Conservation (phyloP, 129 eudicot species). For the Solidago caesia region DNA sequence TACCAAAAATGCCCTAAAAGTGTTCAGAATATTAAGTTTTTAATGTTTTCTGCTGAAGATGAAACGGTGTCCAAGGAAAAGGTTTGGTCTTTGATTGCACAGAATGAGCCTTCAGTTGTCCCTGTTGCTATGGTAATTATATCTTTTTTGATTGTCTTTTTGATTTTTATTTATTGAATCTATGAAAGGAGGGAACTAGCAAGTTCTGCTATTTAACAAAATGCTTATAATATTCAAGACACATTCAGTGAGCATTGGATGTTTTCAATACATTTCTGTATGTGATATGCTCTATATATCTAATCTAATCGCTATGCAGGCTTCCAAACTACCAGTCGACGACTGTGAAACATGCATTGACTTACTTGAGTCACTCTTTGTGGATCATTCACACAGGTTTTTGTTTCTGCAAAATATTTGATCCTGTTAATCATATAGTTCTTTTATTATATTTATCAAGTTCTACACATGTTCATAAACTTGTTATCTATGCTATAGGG, state of each 20-base stretch:
- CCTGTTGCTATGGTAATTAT: conserved; percentile 67
- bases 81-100: conserved; percentile 78
- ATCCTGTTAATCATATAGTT: not conserved
- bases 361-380: conserved; percentile 72
- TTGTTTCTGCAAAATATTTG: conserved; percentile 15
- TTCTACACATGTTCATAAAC: too few relatives aligned
- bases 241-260: not conserved
- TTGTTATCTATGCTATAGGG: conserved; percentile 45
- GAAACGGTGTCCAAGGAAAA: conserved; percentile 76
- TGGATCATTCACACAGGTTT: conserved; percentile 84
- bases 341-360: conserved; percentile 81
- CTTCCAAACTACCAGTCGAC: conserved; percentile 67
- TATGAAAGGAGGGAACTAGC: not conserved
- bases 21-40: conserved; percentile 8
- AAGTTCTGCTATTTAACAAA: too few relatives aligned
- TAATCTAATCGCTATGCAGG: conserved; percentile 45
- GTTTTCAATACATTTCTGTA: not conserved
- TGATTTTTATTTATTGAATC: not conserved
- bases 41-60: conserved; percentile 41
- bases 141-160: conserved; percentile 2
- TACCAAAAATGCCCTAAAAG: too few relatives aligned
- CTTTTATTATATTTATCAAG: too few relatives aligned
- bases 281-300: not conserved
- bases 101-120: conserved; percentile 84
- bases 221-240: not conserved